phyloP scores from a whole-genome alignment of 148 eudicot species.

The Bassia scoparia region DNA sequence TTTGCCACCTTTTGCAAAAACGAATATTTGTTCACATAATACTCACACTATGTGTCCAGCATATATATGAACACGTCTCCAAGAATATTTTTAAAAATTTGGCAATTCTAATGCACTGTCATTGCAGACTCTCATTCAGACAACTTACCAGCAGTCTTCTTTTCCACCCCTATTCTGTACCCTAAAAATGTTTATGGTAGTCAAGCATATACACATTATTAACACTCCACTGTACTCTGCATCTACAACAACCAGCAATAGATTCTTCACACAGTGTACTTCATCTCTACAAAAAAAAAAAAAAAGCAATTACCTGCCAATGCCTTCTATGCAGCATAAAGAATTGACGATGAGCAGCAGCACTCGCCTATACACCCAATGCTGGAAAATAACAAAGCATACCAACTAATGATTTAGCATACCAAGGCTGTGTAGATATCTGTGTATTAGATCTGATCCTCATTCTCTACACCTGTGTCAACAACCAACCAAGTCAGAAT shows the following conservation, averaged over 20 bases:
- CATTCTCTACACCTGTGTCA: constrained; percentile 62
- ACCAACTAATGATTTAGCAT: constrained; percentile 58
- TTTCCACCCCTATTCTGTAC: too few species aligned
- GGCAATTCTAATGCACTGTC: too few species aligned
- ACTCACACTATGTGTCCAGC: too few species aligned
- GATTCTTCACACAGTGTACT: not conserved
- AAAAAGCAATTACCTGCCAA: constrained; percentile 59
- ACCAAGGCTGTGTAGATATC: constrained; percentile 46
- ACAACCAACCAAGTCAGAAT: constrained; percentile 20
- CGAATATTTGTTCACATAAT: too few species aligned
- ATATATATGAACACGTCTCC: not conserved
- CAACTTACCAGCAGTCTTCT: too few species aligned
- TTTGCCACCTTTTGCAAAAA: not conserved
- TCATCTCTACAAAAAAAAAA: constrained; percentile 2
- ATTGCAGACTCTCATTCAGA: too few species aligned
- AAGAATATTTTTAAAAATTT: not conserved
- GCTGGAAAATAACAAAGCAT: constrained; percentile 87
- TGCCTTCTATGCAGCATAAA: constrained; percentile 68
- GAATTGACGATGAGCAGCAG: constrained; percentile 62
- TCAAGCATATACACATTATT: not conserved
- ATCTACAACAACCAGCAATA: not conserved
- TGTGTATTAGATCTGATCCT: constrained; percentile 53
- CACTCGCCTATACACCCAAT: constrained; percentile 63
- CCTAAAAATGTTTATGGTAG: not conserved
- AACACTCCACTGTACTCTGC: not conserved